Percentiles rank a stretch among this genome's conserved stretches.
Evolutionary conservation across 2,329 filamentous ascomycete genomes (phyloP).

Genomic region (Ophiostoma populinum): DNA sequence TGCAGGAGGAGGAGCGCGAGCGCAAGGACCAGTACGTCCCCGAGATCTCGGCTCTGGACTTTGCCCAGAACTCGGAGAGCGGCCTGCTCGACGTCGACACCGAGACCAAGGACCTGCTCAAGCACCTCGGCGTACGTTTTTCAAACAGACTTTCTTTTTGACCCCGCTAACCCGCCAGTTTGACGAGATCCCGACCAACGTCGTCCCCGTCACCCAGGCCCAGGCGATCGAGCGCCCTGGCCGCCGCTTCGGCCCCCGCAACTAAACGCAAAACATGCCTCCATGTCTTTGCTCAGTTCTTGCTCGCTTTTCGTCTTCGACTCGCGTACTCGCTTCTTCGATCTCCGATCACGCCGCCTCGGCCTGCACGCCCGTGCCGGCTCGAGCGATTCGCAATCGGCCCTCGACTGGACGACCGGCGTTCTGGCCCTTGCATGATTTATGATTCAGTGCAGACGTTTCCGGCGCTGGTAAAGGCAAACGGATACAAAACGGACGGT

Average conservation of each 20-base stretch:
- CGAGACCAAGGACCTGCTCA: constrained; percentile 98
- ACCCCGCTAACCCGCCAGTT: constrained; percentile 43
- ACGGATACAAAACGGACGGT: background rate
- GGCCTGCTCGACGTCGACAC: constrained; percentile 88
- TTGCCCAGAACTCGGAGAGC: constrained; percentile 82
- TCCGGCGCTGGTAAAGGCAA: constrained; percentile 3
- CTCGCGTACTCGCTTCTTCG: background rate
- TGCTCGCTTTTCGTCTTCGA: constrained; percentile 4
- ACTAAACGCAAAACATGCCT: constrained; percentile 18
- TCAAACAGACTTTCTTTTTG: background rate
- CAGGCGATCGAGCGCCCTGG: constrained; percentile 63
- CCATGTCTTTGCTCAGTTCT: background rate
- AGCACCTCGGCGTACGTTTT: constrained; percentile 87
- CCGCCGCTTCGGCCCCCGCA: constrained; percentile 27
- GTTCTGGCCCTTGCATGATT: constrained; percentile 1
- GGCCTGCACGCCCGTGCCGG: too few relatives aligned
- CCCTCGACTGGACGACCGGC: constrained; percentile 1
- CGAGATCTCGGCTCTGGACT: constrained; percentile 96
- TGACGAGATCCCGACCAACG: constrained; percentile 93
- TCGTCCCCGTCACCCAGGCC: constrained; percentile 76
- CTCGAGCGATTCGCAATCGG: too few relatives aligned
- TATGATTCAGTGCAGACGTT: constrained; percentile 4
- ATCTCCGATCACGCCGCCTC: too few relatives aligned
- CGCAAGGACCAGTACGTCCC: constrained; percentile 99
- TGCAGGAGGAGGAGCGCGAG: constrained; percentile 99